Base-by-base conservation (phyloP, 352 stramenopile species). In the Pythium folliculosum region DNA sequence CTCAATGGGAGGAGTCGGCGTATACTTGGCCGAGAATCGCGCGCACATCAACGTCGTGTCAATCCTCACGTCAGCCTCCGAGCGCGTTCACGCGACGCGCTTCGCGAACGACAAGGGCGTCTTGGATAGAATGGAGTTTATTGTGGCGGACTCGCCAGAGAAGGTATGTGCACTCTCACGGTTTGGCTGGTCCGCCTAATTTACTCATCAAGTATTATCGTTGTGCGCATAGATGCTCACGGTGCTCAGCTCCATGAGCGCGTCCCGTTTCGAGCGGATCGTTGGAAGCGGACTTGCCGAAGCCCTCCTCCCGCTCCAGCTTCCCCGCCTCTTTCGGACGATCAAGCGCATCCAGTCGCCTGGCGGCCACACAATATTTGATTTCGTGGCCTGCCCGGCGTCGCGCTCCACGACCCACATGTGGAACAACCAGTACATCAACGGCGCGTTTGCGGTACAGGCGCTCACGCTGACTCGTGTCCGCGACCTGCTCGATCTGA, bases 391-490 rank as follows among this genome's bases (percentile, higher is more conserved):
- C 30, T 93, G 85, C 55, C 78, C 80, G 1, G 77, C 77, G 16
- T 76, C 83, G 30, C 77, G 88, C 49, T 88, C 86, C 68, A 84
- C 76, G 57, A 93, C 82, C 4, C 83, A 92, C 60, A 72, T 81
- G 23, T 94, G 86, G 84, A 89, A 73, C 67, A 94, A 94, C 80
- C 91, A 92, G 69, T 92, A 94, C 75, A 83, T 94, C 53, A 74
- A 91, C 59, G 82, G 80, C 52, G 65, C 77, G 19, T 92, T 86
- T 60, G 69, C 81, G 52, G 84, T 79, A 35, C 80, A 88, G 43
- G 66, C 79, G 17, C 62, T 92, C 21, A 93, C 80, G 38, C 67
- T 90, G 52, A 53, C 65, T 2, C 61, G 81, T 21, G 76, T 93
- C 32, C 82, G 78, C 32, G 62, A 71, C 64, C 62, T 89, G 17